phyloP scores from a whole-genome alignment of 257 asterid genomes.

The Phtheirospermum japonicum region DNA sequence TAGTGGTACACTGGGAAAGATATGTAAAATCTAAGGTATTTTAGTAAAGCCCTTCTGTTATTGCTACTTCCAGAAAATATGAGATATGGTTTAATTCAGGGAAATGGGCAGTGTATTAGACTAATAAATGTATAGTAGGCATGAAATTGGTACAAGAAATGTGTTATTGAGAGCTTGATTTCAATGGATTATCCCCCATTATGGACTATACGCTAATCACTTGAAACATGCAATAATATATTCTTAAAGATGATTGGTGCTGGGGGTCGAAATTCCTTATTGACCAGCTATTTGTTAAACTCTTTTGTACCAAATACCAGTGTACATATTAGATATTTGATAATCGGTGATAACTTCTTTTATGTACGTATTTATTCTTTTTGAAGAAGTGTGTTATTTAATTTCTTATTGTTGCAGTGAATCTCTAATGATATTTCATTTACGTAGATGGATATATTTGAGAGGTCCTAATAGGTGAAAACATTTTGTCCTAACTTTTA shows the following conservation, averaged over 20 bases:
- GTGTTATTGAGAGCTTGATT: background rate
- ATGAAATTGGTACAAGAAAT: constrained; percentile 9
- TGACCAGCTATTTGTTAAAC: constrained; percentile 4
- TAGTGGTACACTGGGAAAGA: background rate
- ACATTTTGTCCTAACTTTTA: constrained; percentile 25
- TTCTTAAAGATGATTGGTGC: constrained; percentile 1
- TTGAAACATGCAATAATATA: constrained; percentile 6
- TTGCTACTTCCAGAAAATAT: constrained; percentile 16
- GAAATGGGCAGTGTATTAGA: no score
- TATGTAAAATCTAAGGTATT: background rate
- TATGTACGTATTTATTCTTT: constrained; percentile 3
- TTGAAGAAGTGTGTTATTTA: background rate
- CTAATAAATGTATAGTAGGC: background rate
- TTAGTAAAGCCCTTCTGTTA: background rate
- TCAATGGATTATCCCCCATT: background rate
- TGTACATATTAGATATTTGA: no score
- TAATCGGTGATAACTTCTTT: no score
- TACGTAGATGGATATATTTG: background rate
- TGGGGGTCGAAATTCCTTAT: constrained; percentile 17
- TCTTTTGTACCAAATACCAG: background rate
- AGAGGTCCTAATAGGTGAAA: constrained; percentile 20
- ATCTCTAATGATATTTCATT: background rate
- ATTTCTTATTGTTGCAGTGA: background rate
- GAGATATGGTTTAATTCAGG: background rate
- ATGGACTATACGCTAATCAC: constrained; percentile 8